Conservation (phyloP, 345 rosid species). For the Populus deltoides region DNA sequence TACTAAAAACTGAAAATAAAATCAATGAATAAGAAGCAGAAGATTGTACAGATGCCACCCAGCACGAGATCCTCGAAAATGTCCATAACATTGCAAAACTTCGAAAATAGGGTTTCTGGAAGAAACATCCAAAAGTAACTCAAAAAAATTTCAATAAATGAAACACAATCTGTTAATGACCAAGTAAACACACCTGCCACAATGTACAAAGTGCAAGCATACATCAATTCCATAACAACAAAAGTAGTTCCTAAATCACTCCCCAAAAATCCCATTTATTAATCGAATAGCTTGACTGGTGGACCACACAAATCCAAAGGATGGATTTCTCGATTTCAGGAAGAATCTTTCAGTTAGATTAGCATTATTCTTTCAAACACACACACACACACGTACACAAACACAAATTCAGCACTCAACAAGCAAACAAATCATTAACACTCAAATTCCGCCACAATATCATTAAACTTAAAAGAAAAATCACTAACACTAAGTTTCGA, state of each 20-base stretch:
- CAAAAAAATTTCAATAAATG: background rate
- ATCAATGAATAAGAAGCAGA: background rate
- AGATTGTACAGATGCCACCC: background rate
- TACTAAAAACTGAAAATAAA: background rate
- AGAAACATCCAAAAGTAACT: background rate
- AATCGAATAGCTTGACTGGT: too few relatives aligned
- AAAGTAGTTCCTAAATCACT: too few relatives aligned
- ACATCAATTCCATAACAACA: background rate
- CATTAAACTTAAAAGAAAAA: background rate
- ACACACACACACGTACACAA: too few relatives aligned
- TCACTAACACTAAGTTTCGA: background rate
- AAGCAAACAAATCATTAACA: background rate
- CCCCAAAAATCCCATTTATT: too few relatives aligned
- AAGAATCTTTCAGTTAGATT: too few relatives aligned
- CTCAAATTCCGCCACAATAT: background rate
- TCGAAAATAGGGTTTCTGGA: too few relatives aligned
- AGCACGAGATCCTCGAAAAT: background rate
- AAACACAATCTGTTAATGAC: background rate
- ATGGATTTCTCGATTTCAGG: too few relatives aligned
- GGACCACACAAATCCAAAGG: too few relatives aligned
- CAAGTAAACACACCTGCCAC: background rate
- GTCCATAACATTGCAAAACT: background rate
- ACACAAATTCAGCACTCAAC: too few relatives aligned
- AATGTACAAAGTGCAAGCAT: background rate
- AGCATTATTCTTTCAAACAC: too few relatives aligned